Base-by-base conservation (phyloP, 2,329 filamentous ascomycete species). In the Aspergillus texensis region DNA sequence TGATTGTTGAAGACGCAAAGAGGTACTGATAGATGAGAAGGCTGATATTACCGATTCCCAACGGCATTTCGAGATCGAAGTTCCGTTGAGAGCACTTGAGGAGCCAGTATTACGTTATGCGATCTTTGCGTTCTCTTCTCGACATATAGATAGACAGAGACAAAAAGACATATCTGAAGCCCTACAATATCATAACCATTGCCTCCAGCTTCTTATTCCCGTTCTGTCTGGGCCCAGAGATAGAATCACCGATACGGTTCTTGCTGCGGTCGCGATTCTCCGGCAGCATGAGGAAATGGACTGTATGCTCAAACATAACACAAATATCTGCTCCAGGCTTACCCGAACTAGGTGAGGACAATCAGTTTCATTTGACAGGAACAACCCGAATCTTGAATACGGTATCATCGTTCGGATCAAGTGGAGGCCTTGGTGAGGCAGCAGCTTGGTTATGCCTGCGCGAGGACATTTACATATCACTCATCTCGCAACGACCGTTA, bases 371-470 rank as follows among this genome's bases (percentile, higher is more conserved):
- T 61, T 62, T 79, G 1, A 72, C 73, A 19, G 78, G 76, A 3
- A 75, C 76, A 19, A 76, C 74, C 6, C 73, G 71, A 28, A 74
- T 80, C 4, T 67, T 79, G n/a, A 76, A 75, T 39, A 74, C 75
- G 1, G 72, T 79, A 11, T 75, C 77, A 1, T 73, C 70, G 3
- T 78, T 79, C 58, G 77, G 76, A 6, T 73, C 74, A 1, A 77
- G 75, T 0, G 77, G 77, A n/a, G 77, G 77, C 6, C 66, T 79
- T 4, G 74, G 75, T 0, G 78, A 79, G 61, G 76, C 77, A 10
- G 76, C 77, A n/a, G 76, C 75, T 24, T 79, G 78, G 78, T 70
- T 78, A 24, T 76, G 74, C 30, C 66, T 80, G 1, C 71, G 78
- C n/a, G 75, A 79, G 58, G 76, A 78, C 59, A 77, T 80, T 19